phyloP scores from a whole-genome alignment of 1,284 basidiomycete species.

The Phellopilus nigrolimitatus region DNA sequence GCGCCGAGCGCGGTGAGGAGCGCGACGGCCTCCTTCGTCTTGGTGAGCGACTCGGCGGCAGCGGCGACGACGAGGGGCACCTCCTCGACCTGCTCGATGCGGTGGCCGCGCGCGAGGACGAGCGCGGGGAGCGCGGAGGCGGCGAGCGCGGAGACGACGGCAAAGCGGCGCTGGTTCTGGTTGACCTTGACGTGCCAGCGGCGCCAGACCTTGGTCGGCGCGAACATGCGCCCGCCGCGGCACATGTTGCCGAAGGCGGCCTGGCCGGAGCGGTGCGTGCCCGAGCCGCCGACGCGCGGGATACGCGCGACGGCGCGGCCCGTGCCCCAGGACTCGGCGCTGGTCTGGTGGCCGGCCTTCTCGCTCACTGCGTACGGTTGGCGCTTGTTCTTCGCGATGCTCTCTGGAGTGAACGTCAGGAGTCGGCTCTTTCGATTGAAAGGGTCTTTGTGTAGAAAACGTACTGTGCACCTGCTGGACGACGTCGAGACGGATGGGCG shows the following conservation, averaged over 20 bases:
- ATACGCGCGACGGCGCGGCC: slow-evolving; percentile 99
- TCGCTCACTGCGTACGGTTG: slow-evolving; percentile 96
- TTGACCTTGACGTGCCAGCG: slow-evolving; percentile 99
- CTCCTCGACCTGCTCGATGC: slow-evolving; percentile 97
- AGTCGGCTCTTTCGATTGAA: no score
- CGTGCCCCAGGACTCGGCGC: slow-evolving; percentile 99
- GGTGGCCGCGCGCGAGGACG: slow-evolving; percentile 98
- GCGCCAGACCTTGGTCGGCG: slow-evolving; percentile 99
- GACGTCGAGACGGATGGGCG: slow-evolving; percentile 98
- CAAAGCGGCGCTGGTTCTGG: slow-evolving; percentile 99
- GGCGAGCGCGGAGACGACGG: slow-evolving; percentile 95
- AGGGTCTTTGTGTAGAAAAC: no score
- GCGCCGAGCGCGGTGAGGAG: slow-evolving; percentile 90
- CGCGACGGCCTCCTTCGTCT: slow-evolving; percentile 97
- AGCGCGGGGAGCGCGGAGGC: slow-evolving; percentile 98
- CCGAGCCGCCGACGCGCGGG: slow-evolving; percentile 98
- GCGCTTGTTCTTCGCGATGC: slow-evolving; percentile 97
- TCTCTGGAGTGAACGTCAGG: slow-evolving; percentile 55
- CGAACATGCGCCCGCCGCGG: slow-evolving; percentile 99
- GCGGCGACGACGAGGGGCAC: slow-evolving; percentile 90
- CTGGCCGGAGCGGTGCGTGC: slow-evolving; percentile 98
- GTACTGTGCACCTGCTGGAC: slow-evolving; percentile 98
- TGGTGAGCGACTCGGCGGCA: slow-evolving; percentile 81
- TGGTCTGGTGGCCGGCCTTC: slow-evolving; percentile 99
- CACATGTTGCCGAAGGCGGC: slow-evolving; percentile 99